Conservation (phyloP, 2,329 filamentous ascomycete genomes). For the Knoxdaviesia capensis region DNA sequence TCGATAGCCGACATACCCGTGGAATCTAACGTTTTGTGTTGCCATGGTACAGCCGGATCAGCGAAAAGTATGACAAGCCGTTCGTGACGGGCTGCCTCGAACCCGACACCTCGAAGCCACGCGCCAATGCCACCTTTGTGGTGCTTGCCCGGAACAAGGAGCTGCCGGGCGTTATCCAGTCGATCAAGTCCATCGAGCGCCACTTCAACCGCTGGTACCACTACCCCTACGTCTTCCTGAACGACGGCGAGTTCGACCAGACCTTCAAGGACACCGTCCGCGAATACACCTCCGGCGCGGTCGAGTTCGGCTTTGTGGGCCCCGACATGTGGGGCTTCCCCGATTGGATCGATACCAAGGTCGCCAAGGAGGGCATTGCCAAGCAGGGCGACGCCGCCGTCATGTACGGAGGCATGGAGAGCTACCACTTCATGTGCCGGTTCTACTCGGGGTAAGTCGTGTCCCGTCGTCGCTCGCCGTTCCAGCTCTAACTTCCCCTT, state of each 20-base stretch:
- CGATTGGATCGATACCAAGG: slow-evolving; percentile 86
- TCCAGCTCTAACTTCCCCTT: slow-evolving; percentile 3
- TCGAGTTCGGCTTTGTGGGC: slow-evolving; percentile 90
- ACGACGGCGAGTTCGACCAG: slow-evolving; percentile 91
- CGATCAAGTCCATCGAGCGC: slow-evolving; percentile 90
- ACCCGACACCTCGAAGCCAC: slow-evolving; percentile 55
- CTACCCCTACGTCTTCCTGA: slow-evolving; percentile 96
- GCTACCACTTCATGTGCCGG: slow-evolving; percentile 97
- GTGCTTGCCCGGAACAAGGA: slow-evolving; percentile 93
- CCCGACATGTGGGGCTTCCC: slow-evolving; percentile 89
- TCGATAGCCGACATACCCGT: slow-evolving; percentile 5
- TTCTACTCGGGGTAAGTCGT: slow-evolving; percentile 81
- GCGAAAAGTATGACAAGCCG: slow-evolving; percentile 90
- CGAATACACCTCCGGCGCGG: slow-evolving; percentile 72
- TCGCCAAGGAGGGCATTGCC: slow-evolving; percentile 85
- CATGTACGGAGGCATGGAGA: slow-evolving; percentile 98
- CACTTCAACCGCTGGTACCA: slow-evolving; percentile 99
- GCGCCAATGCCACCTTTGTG: slow-evolving; percentile 89
- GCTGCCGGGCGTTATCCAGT: slow-evolving; percentile 86
- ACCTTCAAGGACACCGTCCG: slow-evolving; percentile 73
- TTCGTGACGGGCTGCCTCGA: slow-evolving; percentile 82
- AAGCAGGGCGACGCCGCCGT: slow-evolving; percentile 95
- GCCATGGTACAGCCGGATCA: slow-evolving; percentile 54
- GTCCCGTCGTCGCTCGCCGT: not conserved
- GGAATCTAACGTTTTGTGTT: not conserved